Evolutionary conservation across 106 monocot species (phyloP).

Genomic region (Dendrobium huoshanense): DNA sequence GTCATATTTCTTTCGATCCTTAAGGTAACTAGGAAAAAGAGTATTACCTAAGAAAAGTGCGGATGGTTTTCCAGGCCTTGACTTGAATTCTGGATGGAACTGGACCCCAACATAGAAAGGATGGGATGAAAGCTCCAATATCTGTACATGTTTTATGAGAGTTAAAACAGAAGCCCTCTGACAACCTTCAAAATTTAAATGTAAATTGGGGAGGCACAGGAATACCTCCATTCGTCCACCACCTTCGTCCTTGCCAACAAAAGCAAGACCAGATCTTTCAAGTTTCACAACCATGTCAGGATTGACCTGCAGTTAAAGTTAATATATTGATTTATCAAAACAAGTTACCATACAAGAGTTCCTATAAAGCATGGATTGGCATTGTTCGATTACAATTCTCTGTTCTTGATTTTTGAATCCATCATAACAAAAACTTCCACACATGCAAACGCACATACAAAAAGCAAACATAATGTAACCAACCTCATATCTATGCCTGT

Average conservation of each 20-base stretch:
- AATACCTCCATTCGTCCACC: constrained; percentile 76
- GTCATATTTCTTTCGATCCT: no score
- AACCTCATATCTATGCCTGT: constrained; percentile 87
- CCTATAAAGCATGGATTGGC: not conserved
- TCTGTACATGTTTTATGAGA: constrained; percentile 18
- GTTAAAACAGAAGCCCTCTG: not conserved
- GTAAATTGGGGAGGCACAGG: no score
- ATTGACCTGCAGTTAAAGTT: constrained; percentile 49
- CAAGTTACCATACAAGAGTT: not conserved
- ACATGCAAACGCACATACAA: not conserved
- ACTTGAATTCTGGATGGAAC: constrained; percentile 93
- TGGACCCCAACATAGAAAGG: constrained; percentile 73
- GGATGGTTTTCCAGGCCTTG: constrained; percentile 80
- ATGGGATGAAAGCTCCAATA: constrained; percentile 66
- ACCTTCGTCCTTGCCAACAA: constrained; percentile 86
- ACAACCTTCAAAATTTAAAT: not conserved
- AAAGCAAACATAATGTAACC: not conserved
- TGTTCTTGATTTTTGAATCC: not conserved
- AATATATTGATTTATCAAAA: not conserved
- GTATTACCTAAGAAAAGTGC: constrained; percentile 59
- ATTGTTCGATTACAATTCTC: not conserved
- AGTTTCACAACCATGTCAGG: constrained; percentile 68
- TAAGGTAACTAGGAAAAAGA: not conserved
- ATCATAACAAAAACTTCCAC: not conserved
- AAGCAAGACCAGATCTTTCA: constrained; percentile 62